Base-by-base conservation (phyloP, 2,329 filamentous ascomycete species). In the Colletotrichum cordylinicola region DNA sequence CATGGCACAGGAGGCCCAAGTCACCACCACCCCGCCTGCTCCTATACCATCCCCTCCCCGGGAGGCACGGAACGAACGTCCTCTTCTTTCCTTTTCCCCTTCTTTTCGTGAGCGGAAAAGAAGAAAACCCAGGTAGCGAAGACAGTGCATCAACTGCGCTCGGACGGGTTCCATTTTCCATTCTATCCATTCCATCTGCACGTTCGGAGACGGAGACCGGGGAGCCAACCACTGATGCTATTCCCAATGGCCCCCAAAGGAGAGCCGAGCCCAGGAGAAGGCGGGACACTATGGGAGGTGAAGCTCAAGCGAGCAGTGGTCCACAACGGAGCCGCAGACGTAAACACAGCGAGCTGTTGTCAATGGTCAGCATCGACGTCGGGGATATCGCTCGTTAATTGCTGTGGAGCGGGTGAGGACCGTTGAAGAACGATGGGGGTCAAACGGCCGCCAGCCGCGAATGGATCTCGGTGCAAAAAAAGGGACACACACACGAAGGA, bases 391-490 rank as follows among this genome's bases (percentile, higher is more conserved):
- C 48, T 73, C 64, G 29, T 69, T 65, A 72, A 75, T 72, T 67
- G 62, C 39, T 43, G 73, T 67, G 73, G 69, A 60, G 55, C 24
- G 64, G 27, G 12, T n/a, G 21, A 35, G 29, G 65, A 56, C 70
- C 70, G 58, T 73, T 69, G 70, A 72, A 73, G 74, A 76, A 69
- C 64, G 56, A 76, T 43, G 73, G 70, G 64, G 35, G 33, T 35
- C 35, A 21, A 52, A 52, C 43, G 12, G n/a, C 43, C 43, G 43
- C 43, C 43, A 52, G 43, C 43, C n/a, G 43, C 43, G n/a, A 56
- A 56, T 8, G 33, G 3, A 13, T 27, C 27, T 10, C 24, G 43
- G 29, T 24, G 43, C 43, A 67, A 29, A 43, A n/a, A 24, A 52
- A 52, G 43, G 43, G n/a, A 52, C 39, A 52, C 18, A 33, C 18